phyloP scores from a whole-genome alignment of 345 rosid genomes.

The Dovyalis caffra region DNA sequence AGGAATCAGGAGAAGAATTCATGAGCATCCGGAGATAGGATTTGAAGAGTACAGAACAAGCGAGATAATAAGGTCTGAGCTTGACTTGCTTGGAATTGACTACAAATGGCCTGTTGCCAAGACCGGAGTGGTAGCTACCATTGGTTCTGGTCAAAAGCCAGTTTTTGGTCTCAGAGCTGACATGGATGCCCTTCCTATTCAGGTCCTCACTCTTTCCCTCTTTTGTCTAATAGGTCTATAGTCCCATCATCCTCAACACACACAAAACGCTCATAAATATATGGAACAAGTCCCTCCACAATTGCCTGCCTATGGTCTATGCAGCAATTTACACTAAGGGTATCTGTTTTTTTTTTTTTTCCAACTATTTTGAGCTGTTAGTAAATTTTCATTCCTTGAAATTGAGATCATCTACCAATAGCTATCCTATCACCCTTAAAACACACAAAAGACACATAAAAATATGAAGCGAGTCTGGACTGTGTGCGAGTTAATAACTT shows the following conservation, averaged over 20 bases:
- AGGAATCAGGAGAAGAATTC: constrained; percentile 57
- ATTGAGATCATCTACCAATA: too few species aligned
- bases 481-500: too few species aligned
- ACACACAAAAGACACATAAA: too few species aligned
- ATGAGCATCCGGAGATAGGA: constrained; percentile 66
- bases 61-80: constrained; percentile 51
- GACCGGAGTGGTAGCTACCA: constrained; percentile 61
- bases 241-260: background rate
- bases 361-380: too few species aligned
- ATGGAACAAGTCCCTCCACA: too few species aligned
- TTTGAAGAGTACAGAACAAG: constrained; percentile 66
- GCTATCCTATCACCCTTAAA: too few species aligned
- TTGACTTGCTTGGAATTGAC: constrained; percentile 52
- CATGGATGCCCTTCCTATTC: constrained; percentile 76
- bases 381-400: too few species aligned
- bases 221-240: background rate
- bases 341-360: too few species aligned
- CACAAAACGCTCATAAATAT: too few species aligned
- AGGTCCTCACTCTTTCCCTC: constrained; percentile 36
- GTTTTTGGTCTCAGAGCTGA: constrained; percentile 67
- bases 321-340: too few species aligned
- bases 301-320: too few species aligned
- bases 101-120: constrained; percentile 70
- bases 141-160: constrained; percentile 52
- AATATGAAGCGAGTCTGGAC: too few species aligned